A percentile compares a stretch with the other conserved stretches of the same genome.
phyloP scores from a whole-genome alignment of 768 basidiomycete species.

The Mycena chlorophos region DNA sequence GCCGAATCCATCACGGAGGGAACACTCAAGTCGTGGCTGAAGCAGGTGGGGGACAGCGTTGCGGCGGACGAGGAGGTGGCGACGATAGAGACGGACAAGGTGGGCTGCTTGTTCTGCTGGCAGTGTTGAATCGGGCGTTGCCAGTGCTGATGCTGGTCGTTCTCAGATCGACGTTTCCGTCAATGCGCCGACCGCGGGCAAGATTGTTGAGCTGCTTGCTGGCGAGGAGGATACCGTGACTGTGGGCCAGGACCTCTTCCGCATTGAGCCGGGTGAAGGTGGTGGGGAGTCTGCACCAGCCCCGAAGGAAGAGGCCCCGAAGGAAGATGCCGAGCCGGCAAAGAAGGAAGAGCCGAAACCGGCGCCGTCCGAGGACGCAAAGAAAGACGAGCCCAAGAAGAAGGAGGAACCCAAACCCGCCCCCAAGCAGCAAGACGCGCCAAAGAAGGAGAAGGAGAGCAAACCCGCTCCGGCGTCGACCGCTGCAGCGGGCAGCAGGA shows the following conservation, averaged over 20 bases:
- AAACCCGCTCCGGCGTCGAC: conserved; percentile 24
- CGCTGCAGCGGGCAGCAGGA: conserved; percentile 52
- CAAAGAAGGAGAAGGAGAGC: conserved; percentile 33
- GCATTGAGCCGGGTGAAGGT: conserved; percentile 80
- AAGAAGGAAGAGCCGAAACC: conserved; percentile 36
- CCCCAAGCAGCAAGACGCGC: conserved; percentile 38
- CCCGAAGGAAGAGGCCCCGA: conserved; percentile 29
- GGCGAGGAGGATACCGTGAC: conserved; percentile 92
- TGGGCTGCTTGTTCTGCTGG: conserved; percentile 37
- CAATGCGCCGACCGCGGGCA: conserved; percentile 87
- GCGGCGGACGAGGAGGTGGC: conserved; percentile 94
- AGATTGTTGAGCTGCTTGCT: conserved; percentile 81
- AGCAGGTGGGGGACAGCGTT: conserved; percentile 90
- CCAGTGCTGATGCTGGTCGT: conserved; percentile 6
- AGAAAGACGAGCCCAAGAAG: conserved; percentile 39
- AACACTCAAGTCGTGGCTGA: conserved; percentile 91
- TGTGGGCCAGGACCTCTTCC: conserved; percentile 93
- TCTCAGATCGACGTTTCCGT: conserved; percentile 93
- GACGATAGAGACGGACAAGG: conserved; percentile 99
- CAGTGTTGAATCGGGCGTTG: background rate
- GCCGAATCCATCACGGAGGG: conserved; percentile 98
- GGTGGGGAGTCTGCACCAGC: conserved; percentile 41
- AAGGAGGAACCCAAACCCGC: conserved; percentile 21
- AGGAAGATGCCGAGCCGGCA: conserved; percentile 20
- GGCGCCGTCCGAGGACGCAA: no score